These are phyloP conservation scores for Botrytis deweyae DNA, from an alignment of 2,329 filamentous ascomycete species.

Conservation along the genomic window DNA sequence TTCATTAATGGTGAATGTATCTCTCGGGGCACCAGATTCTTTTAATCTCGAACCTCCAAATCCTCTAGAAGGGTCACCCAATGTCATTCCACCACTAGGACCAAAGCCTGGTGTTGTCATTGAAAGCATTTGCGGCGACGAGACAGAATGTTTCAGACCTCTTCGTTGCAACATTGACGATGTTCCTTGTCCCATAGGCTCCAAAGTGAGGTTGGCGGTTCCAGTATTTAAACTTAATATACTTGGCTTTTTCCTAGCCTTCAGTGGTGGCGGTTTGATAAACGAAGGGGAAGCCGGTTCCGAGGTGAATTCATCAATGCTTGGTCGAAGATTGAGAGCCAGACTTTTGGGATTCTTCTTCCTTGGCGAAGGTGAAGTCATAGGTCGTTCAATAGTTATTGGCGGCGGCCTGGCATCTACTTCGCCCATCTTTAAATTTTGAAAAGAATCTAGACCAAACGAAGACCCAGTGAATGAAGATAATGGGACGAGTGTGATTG, in stretches of 20 bases:
- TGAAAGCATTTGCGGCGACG: slow-evolving; percentile 62
- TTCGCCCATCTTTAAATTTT: slow-evolving; percentile 41
- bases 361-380: slow-evolving; percentile 68
- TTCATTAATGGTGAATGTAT: slow-evolving; percentile 38
- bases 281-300: slow-evolving; percentile 68
- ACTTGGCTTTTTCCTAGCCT: slow-evolving; percentile 68
- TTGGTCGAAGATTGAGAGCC: slow-evolving; percentile 67
- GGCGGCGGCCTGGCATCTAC: slow-evolving; percentile 45
- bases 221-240: slow-evolving; percentile 76
- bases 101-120: slow-evolving; percentile 57
- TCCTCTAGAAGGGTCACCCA: slow-evolving; percentile 45
- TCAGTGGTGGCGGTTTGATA: slow-evolving; percentile 73
- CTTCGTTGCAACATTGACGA: slow-evolving; percentile 61
- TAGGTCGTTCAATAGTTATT: slow-evolving; percentile 49
- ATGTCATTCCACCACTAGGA: slow-evolving; percentile 61
- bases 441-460: slow-evolving; percentile 45
- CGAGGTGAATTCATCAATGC: slow-evolving; percentile 47
- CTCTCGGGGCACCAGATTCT: slow-evolving; percentile 32
- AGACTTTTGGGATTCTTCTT: slow-evolving; percentile 82
- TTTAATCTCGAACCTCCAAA: slow-evolving; percentile 37
- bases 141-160: slow-evolving; percentile 65
- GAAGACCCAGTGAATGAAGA: slow-evolving; percentile 65
- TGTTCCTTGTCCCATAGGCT: slow-evolving; percentile 55
- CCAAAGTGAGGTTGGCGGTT: slow-evolving; percentile 52
- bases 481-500: slow-evolving; percentile 69